Conservation (phyloP, 495 filamentous ascomycete genomes). For the Hyaloscypha hepaticicola region DNA sequence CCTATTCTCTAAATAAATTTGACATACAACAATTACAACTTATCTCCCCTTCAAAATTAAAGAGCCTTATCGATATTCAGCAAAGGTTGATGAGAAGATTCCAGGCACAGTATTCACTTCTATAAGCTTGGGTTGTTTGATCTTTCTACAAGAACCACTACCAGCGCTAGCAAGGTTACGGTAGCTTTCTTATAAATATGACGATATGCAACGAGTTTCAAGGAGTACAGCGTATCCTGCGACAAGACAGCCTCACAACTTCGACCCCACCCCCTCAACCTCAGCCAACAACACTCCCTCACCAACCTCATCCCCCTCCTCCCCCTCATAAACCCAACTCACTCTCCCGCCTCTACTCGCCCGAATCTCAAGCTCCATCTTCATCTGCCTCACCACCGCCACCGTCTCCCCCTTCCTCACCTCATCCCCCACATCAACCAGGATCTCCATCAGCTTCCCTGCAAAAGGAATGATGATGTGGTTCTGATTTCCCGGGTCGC, state of each 20-base stretch:
- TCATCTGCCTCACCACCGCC: slow-evolving; percentile 66
- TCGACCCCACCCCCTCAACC: slow-evolving; percentile 36
- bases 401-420: slow-evolving; percentile 54
- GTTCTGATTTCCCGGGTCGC: slow-evolving; percentile 48
- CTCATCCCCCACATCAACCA: slow-evolving; percentile 52
- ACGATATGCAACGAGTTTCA: too few relatives aligned
- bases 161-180: too few relatives aligned
- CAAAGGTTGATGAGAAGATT: too few relatives aligned
- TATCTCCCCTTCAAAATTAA: too few relatives aligned
- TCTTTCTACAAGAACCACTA: too few relatives aligned
- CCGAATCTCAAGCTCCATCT: slow-evolving; percentile 64
- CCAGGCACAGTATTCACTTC: too few relatives aligned
- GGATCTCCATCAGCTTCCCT: slow-evolving; percentile 57
- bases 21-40: too few relatives aligned
- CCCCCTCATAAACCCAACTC: slow-evolving; percentile 55
- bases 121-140: too few relatives aligned
- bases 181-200: too few relatives aligned
- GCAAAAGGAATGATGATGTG: slow-evolving; percentile 59
- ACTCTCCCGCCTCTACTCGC: slow-evolving; percentile 48
- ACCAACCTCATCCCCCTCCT: slow-evolving; percentile 59
- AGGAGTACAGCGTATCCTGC: too few relatives aligned
- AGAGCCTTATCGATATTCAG: too few relatives aligned
- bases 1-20: too few relatives aligned
- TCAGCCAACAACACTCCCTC: slow-evolving; percentile 57
- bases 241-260: slow-evolving; percentile 17